Evolutionary conservation across 2,329 filamentous ascomycete genomes (phyloP).

Genomic region (Fusarium burgessii): DNA sequence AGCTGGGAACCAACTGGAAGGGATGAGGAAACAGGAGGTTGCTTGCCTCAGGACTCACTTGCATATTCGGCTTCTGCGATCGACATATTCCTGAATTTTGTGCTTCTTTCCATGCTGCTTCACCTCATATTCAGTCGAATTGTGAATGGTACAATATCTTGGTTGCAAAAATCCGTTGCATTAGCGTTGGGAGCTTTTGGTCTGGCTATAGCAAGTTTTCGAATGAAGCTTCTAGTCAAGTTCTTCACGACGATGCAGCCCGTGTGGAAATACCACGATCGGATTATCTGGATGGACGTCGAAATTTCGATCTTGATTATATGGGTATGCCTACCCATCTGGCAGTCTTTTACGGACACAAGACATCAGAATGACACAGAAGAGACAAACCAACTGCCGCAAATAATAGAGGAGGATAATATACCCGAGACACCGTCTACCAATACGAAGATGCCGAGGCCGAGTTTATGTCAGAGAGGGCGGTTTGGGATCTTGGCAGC

Average conservation of each 20-base stretch:
- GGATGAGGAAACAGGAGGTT: constrained; percentile 20
- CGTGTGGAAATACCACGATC: constrained; percentile 57
- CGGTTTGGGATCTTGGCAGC: not conserved
- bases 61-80: constrained; percentile 58
- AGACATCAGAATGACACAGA: not conserved
- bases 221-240: constrained; percentile 50
- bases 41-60: constrained; percentile 46
- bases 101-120: constrained; percentile 58
- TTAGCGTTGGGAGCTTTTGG: constrained; percentile 59
- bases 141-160: constrained; percentile 56
- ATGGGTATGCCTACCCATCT: constrained; percentile 56
- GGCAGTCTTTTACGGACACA: constrained; percentile 35
- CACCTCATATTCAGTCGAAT: constrained; percentile 54
- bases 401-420: constrained; percentile 2
- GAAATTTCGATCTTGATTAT: constrained; percentile 58
- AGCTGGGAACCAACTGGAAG: constrained; percentile 33
- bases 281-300: constrained; percentile 58
- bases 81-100: constrained; percentile 60
- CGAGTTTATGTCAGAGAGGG: constrained; percentile 1
- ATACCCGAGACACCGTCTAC: constrained; percentile 1
- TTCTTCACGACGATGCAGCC: constrained; percentile 53
- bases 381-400: constrained; percentile 34
- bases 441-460: constrained; percentile 4
- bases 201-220: constrained; percentile 52
- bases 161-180: constrained; percentile 57